A percentile compares a stretch with the other conserved stretches of the same genome.
Evolutionary conservation across 345 rosid genomes (phyloP).

Genomic region (Eucalyptus cloeziana): DNA sequence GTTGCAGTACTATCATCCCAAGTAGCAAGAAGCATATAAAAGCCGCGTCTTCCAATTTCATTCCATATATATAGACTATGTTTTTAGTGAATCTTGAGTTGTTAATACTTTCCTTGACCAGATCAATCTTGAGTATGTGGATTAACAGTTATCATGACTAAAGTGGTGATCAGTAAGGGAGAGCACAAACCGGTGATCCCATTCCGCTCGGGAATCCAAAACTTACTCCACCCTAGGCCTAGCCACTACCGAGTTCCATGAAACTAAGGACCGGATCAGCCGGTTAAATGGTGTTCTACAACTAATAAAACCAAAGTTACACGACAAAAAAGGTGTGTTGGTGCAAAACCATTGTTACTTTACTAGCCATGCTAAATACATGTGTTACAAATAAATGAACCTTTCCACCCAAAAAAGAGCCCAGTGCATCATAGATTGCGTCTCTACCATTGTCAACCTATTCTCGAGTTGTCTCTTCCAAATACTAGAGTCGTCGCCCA

Average conservation of each 20-base stretch:
- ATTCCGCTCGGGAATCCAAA: fast-evolving
- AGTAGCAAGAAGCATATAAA: neutral
- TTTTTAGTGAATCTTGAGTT: neutral
- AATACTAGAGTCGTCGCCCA: constrained; percentile 63
- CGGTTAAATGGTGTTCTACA: neutral
- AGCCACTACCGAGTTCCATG: neutral
- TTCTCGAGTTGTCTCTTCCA: constrained; percentile 57
- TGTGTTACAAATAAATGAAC: too few species aligned
- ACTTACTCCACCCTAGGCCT: neutral
- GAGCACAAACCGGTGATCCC: neutral
- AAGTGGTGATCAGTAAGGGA: neutral
- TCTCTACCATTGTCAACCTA: constrained; percentile 6
- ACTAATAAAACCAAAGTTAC: neutral
- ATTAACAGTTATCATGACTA: neutral
- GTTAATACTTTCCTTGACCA: neutral
- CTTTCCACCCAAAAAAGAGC: too few species aligned
- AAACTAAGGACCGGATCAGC: neutral
- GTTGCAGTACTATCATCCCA: neutral
- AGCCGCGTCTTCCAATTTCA: neutral
- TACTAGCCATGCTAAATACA: too few species aligned
- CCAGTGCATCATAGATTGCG: too few species aligned
- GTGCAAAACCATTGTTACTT: too few species aligned
- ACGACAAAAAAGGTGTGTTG: fast-evolving
- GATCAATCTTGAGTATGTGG: neutral
- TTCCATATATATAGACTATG: too few species aligned